Evolutionary conservation across 2,329 filamentous ascomycete genomes (phyloP).

Genomic region (Teratosphaeriaceae sp.): DNA sequence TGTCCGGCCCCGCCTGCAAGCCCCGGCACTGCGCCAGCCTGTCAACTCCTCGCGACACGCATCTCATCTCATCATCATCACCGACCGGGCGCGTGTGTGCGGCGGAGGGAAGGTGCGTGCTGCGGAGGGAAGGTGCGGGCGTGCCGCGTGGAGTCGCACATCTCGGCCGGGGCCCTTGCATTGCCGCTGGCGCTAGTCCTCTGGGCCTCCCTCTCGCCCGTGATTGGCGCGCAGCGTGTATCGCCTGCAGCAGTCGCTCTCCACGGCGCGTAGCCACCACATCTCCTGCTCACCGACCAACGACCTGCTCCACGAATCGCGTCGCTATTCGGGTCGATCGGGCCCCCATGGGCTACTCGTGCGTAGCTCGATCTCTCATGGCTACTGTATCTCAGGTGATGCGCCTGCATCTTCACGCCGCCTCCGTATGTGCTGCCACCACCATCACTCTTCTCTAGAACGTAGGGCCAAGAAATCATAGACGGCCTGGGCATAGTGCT

Average conservation of each 20-base stretch:
- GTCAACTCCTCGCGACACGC: not conserved
- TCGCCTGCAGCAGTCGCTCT: slow-evolving; percentile 7
- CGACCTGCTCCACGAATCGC: not conserved
- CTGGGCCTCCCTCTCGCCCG: not conserved
- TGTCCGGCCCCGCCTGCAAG: not conserved
- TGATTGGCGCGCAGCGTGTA: slow-evolving; percentile 12
- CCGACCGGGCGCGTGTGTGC: not conserved
- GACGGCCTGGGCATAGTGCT: too few species aligned
- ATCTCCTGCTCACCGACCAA: not conserved
- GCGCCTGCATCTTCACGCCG: too few species aligned
- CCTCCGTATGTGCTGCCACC: too few species aligned
- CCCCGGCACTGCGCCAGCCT: slow-evolving; percentile 1
- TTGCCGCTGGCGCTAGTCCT: slow-evolving; percentile 13
- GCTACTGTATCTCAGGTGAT: too few species aligned
- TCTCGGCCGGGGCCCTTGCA: slow-evolving; percentile 1
- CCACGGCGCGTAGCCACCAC: slow-evolving; percentile 9
- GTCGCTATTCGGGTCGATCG: not conserved
- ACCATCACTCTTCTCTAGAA: too few species aligned
- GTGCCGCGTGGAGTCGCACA: not conserved
- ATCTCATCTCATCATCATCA: not conserved
- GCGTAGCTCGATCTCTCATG: too few species aligned
- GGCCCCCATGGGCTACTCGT: too few species aligned
- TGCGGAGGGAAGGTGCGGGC: too few species aligned
- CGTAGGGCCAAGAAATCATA: too few species aligned
- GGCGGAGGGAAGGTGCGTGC: slow-evolving; percentile 4